phyloP scores from a whole-genome alignment of 257 asterid species.

The Solanum medicagineum region DNA sequence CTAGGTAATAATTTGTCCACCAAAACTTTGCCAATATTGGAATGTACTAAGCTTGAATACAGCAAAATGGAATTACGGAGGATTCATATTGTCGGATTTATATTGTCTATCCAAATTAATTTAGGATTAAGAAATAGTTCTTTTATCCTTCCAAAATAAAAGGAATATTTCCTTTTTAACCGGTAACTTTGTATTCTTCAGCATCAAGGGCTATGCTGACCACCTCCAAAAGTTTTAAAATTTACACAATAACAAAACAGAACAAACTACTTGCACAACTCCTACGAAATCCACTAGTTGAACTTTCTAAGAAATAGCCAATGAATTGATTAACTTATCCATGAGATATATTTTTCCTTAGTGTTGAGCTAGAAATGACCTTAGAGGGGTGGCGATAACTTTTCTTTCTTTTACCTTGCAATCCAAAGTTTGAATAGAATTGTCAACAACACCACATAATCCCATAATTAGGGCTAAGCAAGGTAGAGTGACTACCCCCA shows the following conservation, averaged over 20 bases:
- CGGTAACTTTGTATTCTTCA: too few species aligned
- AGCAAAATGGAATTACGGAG: neutral
- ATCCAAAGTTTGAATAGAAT: neutral
- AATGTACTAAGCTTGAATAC: neutral
- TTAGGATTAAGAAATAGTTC: neutral
- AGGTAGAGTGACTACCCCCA: too few species aligned
- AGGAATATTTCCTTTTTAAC: too few species aligned
- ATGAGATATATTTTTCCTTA: neutral
- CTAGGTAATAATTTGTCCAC: neutral
- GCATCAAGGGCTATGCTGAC: too few species aligned
- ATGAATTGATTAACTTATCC: neutral
- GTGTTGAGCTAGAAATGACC: neutral
- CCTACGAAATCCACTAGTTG: too few species aligned
- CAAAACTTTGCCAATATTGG: neutral
- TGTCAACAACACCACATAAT: neutral
- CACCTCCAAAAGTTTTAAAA: too few species aligned
- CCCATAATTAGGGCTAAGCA: too few species aligned
- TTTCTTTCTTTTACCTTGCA: neutral
- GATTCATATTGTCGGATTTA: neutral
- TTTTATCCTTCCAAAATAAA: too few species aligned
- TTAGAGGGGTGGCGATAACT: neutral
- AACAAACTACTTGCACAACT: too few species aligned
- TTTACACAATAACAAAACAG: too few species aligned
- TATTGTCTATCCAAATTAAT: neutral
- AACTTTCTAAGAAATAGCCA: neutral